These are phyloP conservation scores for Metarhizium humberi DNA, from an alignment of 2,329 filamentous ascomycete genomes.

Conservation along the genomic window DNA sequence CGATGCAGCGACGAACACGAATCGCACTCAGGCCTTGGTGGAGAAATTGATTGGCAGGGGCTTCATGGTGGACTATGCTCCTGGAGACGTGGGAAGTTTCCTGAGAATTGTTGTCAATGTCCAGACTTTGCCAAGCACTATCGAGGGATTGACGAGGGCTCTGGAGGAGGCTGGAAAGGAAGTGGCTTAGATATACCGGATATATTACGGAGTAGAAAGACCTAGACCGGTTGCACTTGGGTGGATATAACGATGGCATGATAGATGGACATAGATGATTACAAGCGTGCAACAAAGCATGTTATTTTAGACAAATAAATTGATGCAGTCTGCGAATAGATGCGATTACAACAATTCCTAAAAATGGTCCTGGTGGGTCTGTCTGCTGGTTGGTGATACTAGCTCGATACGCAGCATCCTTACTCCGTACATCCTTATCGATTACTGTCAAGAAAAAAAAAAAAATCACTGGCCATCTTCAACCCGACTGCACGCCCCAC, in stretches of 20 bases:
- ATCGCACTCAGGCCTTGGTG: slow-evolving; percentile 39
- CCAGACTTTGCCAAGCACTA: slow-evolving; percentile 41
- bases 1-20: slow-evolving; percentile 36
- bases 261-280: not conserved
- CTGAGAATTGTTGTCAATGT: slow-evolving; percentile 52
- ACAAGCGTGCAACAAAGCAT: too few relatives aligned
- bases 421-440: not conserved
- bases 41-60: slow-evolving; percentile 37
- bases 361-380: too few relatives aligned
- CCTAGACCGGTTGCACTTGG: not conserved
- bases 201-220: not conserved
- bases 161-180: slow-evolving; percentile 37
- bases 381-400: too few relatives aligned
- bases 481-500: not conserved
- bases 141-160: slow-evolving; percentile 43
- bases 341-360: too few relatives aligned
- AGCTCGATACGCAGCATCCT: too few relatives aligned
- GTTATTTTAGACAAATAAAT: too few relatives aligned
- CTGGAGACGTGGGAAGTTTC: slow-evolving; percentile 45
- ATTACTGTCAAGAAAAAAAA: not conserved
- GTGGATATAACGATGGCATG: not conserved
- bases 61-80: slow-evolving; percentile 55
- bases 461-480: not conserved
- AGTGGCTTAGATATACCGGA: not conserved
- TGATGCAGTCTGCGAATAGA: too few relatives aligned